A percentile compares a stretch with the other conserved stretches of the same genome.
phyloP scores from a whole-genome alignment of 2,329 filamentous ascomycete species.

The Fusarium verrucosum region DNA sequence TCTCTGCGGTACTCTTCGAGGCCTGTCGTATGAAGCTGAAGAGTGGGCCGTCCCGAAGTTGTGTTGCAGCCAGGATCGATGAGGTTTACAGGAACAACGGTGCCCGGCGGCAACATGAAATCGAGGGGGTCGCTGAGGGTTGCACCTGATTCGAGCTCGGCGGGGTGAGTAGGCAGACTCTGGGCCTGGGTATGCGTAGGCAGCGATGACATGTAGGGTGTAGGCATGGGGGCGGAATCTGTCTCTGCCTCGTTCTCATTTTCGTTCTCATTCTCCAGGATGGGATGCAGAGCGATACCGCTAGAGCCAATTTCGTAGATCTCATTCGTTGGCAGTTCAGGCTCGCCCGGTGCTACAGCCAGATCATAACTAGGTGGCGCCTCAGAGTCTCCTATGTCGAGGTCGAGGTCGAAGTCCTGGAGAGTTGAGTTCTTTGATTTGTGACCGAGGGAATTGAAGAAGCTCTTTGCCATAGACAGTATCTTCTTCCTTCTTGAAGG shows the following conservation, averaged over 20 bases:
- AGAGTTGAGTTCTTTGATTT: slow-evolving; percentile 52
- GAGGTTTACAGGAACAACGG: slow-evolving; percentile 40
- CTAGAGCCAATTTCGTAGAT: slow-evolving; percentile 64
- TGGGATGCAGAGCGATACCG: slow-evolving; percentile 51
- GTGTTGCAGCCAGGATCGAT: slow-evolving; percentile 30
- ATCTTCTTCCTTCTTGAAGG: slow-evolving; percentile 62
- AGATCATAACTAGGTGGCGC: slow-evolving; percentile 60
- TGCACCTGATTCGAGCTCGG: slow-evolving; percentile 41
- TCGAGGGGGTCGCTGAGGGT: slow-evolving; percentile 38
- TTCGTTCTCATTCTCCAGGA: slow-evolving; percentile 39
- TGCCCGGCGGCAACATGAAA: slow-evolving; percentile 43
- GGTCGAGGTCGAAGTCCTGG: slow-evolving; percentile 42
- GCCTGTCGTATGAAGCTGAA: slow-evolving; percentile 53
- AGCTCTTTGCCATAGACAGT: slow-evolving; percentile 62
- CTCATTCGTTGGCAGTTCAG: slow-evolving; percentile 60
- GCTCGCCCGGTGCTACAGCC: slow-evolving; percentile 47
- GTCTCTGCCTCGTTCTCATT: slow-evolving; percentile 34
- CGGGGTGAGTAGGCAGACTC: slow-evolving; percentile 36
- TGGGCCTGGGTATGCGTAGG: slow-evolving; percentile 23
- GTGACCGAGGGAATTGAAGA: slow-evolving; percentile 63
- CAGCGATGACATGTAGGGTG: slow-evolving; percentile 32
- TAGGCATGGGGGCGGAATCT: slow-evolving; percentile 19
- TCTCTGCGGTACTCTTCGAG: slow-evolving; percentile 47
- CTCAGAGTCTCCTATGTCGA: slow-evolving; percentile 48
- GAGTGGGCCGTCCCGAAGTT: slow-evolving; percentile 46